These are phyloP conservation scores for Lepidium didymum DNA, from an alignment of 345 rosid genomes.

Conservation along the genomic window DNA sequence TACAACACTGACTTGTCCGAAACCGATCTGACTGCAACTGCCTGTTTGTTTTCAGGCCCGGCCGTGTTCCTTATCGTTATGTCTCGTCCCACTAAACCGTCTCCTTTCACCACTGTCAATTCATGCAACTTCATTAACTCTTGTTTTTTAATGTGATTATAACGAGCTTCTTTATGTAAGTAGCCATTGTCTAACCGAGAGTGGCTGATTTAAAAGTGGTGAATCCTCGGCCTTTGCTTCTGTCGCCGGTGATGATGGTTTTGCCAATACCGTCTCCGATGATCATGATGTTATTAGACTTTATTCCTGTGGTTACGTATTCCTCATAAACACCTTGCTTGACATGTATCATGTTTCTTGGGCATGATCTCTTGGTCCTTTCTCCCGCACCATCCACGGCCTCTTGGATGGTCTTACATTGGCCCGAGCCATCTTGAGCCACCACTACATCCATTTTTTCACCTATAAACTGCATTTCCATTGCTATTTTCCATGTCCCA, in stretches of 20 bases:
- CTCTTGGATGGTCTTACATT: slow-evolving; percentile 45
- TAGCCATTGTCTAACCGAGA: not conserved
- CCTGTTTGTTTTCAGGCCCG: slow-evolving; percentile 48
- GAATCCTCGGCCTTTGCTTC: slow-evolving; percentile 55
- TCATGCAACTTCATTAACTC: too few relatives aligned
- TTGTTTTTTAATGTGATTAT: too few relatives aligned
- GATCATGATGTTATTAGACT: slow-evolving; percentile 49
- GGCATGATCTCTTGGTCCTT: slow-evolving; percentile 32
- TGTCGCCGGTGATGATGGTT: slow-evolving; percentile 48
- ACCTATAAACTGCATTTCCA: slow-evolving; percentile 16
- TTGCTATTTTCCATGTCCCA: slow-evolving; percentile 21
- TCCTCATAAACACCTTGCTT: slow-evolving; percentile 67
- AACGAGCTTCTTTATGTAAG: not conserved
- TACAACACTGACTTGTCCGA: slow-evolving; percentile 50
- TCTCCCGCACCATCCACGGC: slow-evolving; percentile 48
- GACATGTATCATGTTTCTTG: slow-evolving; percentile 49
- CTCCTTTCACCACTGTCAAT: slow-evolving; percentile 45
- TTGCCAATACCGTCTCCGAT: slow-evolving; percentile 52
- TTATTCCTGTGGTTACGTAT: slow-evolving; percentile 45
- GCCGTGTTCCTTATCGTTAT: slow-evolving; percentile 57
- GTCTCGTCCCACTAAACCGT: slow-evolving; percentile 36
- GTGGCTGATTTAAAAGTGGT: slow-evolving; percentile 73
- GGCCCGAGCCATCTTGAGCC: slow-evolving; percentile 53
- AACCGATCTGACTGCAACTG: slow-evolving; percentile 51
- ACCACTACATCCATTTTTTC: slow-evolving; percentile 40